Conservation (phyloP, 2,329 filamentous ascomycete genomes). For the Trichoderma guizhouense region DNA sequence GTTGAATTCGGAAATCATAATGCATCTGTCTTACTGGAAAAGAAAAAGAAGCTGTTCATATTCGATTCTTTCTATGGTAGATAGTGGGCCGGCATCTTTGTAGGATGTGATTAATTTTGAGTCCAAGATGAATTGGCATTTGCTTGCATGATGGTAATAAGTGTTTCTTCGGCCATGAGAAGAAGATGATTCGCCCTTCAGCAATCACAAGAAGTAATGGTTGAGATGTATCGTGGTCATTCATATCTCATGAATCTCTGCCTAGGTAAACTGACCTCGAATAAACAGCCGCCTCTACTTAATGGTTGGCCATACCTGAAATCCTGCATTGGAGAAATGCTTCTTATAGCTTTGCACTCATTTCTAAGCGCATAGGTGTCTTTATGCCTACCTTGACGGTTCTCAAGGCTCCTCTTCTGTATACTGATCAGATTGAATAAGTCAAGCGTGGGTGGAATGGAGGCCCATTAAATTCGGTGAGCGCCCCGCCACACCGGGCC, state of each 20-base stretch:
- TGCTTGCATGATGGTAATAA: background rate
- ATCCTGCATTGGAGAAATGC: no score
- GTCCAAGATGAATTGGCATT: background rate
- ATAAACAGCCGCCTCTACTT: no score
- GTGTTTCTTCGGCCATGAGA: no score
- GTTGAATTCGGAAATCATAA: slow-evolving; percentile 17
- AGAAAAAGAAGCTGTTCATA: background rate
- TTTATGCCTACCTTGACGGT: no score
- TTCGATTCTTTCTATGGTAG: background rate
- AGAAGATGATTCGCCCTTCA: no score
- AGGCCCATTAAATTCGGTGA: slow-evolving; percentile 9
- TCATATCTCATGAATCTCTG: no score
- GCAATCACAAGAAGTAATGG: no score
- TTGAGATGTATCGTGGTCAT: no score
- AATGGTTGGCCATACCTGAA: no score
- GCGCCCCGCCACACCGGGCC: background rate
- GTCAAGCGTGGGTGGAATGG: background rate
- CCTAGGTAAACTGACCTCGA: no score
- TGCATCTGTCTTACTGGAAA: slow-evolving; percentile 1
- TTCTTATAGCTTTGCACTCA: no score
- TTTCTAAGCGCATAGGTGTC: no score
- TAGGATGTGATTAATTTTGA: background rate
- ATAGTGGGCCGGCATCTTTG: background rate
- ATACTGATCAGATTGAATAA: background rate
- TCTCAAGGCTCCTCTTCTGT: background rate